phyloP scores from a whole-genome alignment of 164 flowering plant species.

The Stephania cephalantha region DNA sequence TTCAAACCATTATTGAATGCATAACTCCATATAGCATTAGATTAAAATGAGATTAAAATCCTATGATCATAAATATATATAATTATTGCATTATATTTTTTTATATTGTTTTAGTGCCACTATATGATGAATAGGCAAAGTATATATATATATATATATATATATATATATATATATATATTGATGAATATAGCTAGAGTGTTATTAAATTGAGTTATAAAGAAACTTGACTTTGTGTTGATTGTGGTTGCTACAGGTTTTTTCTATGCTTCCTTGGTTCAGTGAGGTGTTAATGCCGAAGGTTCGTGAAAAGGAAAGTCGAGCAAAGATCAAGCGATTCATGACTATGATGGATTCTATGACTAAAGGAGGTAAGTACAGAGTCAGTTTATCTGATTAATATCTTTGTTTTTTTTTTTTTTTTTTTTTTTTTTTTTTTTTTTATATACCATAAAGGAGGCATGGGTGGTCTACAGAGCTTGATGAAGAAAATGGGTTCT shows the following conservation, averaged over 20 bases:
- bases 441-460: conserved; percentile 41
- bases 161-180: not conserved
- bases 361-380: conserved; percentile 71
- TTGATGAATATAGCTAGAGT: too few species aligned
- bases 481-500: conserved; percentile 92
- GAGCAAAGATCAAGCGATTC: conserved; percentile 89
- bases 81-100: not conserved
- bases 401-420: not conserved
- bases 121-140: too few species aligned
- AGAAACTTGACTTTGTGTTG: too few species aligned
- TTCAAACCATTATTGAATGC: too few species aligned
- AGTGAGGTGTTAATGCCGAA: conserved; percentile 88
- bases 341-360: conserved; percentile 99
- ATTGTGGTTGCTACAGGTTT: conserved; percentile 37
- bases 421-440: not conserved
- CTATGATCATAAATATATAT: too few species aligned
- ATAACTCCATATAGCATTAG: too few species aligned
- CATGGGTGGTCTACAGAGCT: conserved; percentile 79
- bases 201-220: not conserved
- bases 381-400: conserved; percentile 24
- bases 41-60: too few species aligned
- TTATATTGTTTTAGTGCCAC: not conserved
- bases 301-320: conserved; percentile 95
- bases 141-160: not conserved
- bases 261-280: conserved; percentile 91